Conservation (phyloP, 2,329 filamentous ascomycete genomes). For the Sarocladiaceae sp. region DNA sequence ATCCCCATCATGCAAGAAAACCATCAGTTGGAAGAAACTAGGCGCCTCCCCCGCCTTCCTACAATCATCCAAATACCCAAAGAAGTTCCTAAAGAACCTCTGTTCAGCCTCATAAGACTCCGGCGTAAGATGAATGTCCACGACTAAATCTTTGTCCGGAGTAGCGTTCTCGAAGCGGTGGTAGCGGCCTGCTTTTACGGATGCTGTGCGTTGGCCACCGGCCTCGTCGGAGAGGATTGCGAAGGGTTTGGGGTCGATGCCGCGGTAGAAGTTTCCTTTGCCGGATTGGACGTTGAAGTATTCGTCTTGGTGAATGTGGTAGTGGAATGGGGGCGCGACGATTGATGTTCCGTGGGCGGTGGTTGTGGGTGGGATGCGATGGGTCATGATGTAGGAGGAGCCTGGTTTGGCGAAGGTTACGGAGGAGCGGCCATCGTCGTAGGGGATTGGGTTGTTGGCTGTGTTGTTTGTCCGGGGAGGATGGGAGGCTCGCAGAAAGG, state of each 20-base stretch:
- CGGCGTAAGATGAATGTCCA: slow-evolving; percentile 5
- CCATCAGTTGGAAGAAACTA: slow-evolving; percentile 8
- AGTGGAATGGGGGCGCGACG: slow-evolving; percentile 4
- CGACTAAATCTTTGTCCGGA: neutral
- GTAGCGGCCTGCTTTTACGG: neutral
- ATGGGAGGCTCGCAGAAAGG: slow-evolving; percentile 5
- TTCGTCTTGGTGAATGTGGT: slow-evolving; percentile 7
- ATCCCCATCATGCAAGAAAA: slow-evolving; percentile 5
- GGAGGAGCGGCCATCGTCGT: slow-evolving; percentile 4
- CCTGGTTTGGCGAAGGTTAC: slow-evolving; percentile 5
- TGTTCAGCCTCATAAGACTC: slow-evolving; percentile 6
- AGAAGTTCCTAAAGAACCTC: slow-evolving; percentile 7
- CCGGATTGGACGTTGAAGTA: slow-evolving; percentile 6
- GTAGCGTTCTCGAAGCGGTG: slow-evolving; percentile 7
- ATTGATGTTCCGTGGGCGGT: neutral
- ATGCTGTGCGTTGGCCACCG: neutral
- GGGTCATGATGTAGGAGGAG: slow-evolving; percentile 7
- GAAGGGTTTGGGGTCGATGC: neutral
- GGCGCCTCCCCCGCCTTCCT: neutral
- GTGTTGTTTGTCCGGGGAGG: slow-evolving; percentile 6
- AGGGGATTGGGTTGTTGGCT: slow-evolving; percentile 6
- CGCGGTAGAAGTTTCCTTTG: slow-evolving; percentile 6
- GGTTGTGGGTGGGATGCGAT: slow-evolving; percentile 1
- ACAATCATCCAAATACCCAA: slow-evolving; percentile 5
- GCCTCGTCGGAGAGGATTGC: slow-evolving; percentile 1